These are phyloP conservation scores for Ophioceras dolichostomum DNA, from an alignment of 2,329 filamentous ascomycete species.

Conservation along the genomic window DNA sequence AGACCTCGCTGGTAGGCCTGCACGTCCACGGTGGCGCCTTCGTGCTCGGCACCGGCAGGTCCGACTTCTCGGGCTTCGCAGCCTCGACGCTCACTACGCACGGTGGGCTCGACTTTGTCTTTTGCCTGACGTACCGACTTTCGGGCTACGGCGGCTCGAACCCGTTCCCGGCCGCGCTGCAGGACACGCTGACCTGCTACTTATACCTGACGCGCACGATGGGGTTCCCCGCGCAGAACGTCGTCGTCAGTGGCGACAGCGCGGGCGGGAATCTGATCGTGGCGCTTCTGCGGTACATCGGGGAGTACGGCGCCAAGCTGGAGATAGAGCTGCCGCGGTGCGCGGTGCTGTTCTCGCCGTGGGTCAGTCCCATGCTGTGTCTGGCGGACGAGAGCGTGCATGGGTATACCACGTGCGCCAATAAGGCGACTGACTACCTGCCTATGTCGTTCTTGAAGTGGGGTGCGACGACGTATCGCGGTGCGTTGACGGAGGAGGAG, in stretches of 20 bases:
- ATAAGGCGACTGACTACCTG: background rate
- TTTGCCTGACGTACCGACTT: conserved; percentile 34
- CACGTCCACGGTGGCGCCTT: conserved; percentile 38
- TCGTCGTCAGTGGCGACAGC: conserved; percentile 33
- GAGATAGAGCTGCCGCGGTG: conserved; percentile 21
- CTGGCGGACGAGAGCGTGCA: conserved; percentile 9
- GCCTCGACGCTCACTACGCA: no score
- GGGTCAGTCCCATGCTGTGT: conserved; percentile 10
- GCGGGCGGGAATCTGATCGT: conserved; percentile 34
- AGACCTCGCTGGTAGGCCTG: conserved; percentile 24
- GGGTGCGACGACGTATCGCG: conserved; percentile 24
- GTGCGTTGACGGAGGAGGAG: conserved; percentile 8
- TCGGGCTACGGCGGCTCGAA: conserved; percentile 21
- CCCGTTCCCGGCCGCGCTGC: conserved; percentile 35
- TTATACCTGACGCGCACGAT: conserved; percentile 28
- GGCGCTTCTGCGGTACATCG: conserved; percentile 30
- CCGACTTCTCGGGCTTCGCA: no score
- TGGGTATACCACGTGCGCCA: conserved; percentile 1
- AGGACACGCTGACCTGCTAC: conserved; percentile 33
- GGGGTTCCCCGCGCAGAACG: conserved; percentile 22
- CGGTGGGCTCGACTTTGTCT: conserved; percentile 22
- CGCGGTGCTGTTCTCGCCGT: conserved; percentile 20
- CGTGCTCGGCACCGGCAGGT: conserved; percentile 28
- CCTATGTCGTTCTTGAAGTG: conserved; percentile 13
- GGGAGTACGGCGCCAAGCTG: conserved; percentile 21